A percentile compares a stretch with the other conserved stretches of the same genome.
phyloP scores from a whole-genome alignment of 306 rosid genomes.

The Cicer judaicum region DNA sequence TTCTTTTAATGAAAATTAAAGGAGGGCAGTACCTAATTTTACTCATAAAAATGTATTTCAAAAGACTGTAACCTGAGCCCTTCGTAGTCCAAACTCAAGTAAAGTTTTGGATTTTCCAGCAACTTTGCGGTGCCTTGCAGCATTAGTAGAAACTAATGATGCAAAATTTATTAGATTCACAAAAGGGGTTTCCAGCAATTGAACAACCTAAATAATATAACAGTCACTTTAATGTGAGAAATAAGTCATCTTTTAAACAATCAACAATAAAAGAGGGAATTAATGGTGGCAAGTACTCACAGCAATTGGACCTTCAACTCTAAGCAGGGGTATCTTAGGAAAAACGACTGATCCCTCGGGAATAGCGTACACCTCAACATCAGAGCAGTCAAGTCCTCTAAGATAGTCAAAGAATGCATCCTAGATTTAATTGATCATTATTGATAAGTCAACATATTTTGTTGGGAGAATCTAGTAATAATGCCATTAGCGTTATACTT shows the following conservation, averaged over 20 bases:
- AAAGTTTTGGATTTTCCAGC: conserved; percentile 93
- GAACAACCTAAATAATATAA: conserved; percentile 73
- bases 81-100: conserved; percentile 95
- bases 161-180: conserved; percentile 86
- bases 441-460: conserved; percentile 33
- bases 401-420: conserved; percentile 90
- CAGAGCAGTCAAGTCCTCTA: conserved; percentile 83
- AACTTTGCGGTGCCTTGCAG: conserved; percentile 97
- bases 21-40: conserved; percentile 24
- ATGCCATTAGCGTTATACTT: conserved; percentile 26
- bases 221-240: conserved; percentile 34
- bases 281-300: conserved; percentile 61
- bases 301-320: conserved; percentile 97
- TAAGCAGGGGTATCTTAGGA: conserved; percentile 88
- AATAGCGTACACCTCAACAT: conserved; percentile 86
- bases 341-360: conserved; percentile 93
- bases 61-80: conserved; percentile 72
- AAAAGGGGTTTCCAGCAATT: conserved; percentile 95
- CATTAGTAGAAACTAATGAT: conserved; percentile 95
- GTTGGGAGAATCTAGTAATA: conserved; percentile 26
- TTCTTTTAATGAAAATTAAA: conserved; percentile 37
- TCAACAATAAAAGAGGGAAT: conserved; percentile 23
- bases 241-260: conserved; percentile 25
- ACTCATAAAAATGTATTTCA: conserved; percentile 33
- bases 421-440: conserved; percentile 54